Evolutionary conservation across 2,329 filamentous ascomycete genomes (phyloP).

Genomic region (Celoporthe dispersa): DNA sequence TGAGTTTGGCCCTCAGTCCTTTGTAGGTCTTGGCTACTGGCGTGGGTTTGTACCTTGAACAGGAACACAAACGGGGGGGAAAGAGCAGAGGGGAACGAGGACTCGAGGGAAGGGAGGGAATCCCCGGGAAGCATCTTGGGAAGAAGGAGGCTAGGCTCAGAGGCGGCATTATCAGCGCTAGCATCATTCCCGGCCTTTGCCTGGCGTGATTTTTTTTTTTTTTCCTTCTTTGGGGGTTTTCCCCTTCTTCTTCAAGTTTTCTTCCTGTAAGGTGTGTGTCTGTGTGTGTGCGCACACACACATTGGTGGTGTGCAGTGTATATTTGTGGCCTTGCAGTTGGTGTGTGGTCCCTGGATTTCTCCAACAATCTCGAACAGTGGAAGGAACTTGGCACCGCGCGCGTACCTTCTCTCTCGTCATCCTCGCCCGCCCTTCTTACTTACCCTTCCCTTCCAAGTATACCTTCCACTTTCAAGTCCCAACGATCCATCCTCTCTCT

Average conservation of each 20-base stretch:
- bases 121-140: background rate
- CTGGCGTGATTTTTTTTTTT: background rate
- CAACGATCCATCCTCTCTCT: background rate
- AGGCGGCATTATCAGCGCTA: slow-evolving; percentile 12
- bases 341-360: background rate
- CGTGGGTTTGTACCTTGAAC: background rate
- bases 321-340: background rate
- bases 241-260: background rate
- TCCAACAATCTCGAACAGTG: background rate
- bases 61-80: background rate
- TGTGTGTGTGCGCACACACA: background rate
- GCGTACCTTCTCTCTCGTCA: background rate
- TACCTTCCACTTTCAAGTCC: background rate
- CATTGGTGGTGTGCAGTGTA: background rate
- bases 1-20: background rate
- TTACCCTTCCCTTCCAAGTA: background rate
- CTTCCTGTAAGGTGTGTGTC: background rate
- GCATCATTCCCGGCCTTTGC: slow-evolving; percentile 2
- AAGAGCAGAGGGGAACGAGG: background rate
- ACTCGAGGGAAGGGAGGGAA: slow-evolving; percentile 3
- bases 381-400: background rate
- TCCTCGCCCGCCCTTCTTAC: background rate
- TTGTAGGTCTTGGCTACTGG: background rate
- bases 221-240: background rate
- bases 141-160: background rate